Percentiles rank a stretch among this genome's conserved stretches.
phyloP scores from a whole-genome alignment of 345 rosid species.

The Leavenworthia alabamica region DNA sequence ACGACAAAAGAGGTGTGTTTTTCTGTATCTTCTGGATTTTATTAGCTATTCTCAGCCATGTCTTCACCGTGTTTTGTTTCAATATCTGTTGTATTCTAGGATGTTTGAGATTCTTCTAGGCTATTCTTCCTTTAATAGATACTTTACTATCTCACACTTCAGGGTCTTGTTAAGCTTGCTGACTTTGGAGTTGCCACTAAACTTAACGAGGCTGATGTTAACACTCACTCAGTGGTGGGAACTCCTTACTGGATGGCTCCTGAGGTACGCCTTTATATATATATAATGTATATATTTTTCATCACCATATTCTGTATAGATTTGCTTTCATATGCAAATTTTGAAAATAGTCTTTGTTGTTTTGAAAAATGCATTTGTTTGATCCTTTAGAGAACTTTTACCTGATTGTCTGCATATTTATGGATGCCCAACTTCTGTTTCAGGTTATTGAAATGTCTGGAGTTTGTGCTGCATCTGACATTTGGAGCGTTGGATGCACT shows the following conservation, averaged over 20 bases:
- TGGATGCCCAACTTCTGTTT: constrained; percentile 22
- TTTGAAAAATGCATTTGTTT: neutral
- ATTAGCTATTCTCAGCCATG: neutral
- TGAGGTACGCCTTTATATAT: constrained; percentile 50
- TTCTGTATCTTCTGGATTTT: neutral
- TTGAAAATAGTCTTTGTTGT: neutral
- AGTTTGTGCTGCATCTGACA: constrained; percentile 99
- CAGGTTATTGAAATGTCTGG: constrained; percentile 99
- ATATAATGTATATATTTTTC: neutral
- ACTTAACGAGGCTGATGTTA: constrained; percentile 93
- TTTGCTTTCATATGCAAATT: neutral
- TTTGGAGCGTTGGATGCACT: constrained; percentile 99
- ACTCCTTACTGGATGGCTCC: constrained; percentile 99
- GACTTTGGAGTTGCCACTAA: constrained; percentile 99
- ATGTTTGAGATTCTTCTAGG: neutral
- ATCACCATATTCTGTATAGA: neutral
- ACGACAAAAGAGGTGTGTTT: constrained; percentile 91
- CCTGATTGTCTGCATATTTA: neutral
- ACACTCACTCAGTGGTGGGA: constrained; percentile 96
- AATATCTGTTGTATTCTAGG: constrained; percentile 16
- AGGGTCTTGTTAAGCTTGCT: constrained; percentile 99
- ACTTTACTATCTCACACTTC: constrained; percentile 20
- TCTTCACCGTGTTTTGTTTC: neutral
- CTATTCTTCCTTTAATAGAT: constrained; percentile 2
- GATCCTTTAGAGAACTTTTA: neutral